These are phyloP conservation scores for Durusdinium trenchii DNA, from an alignment of 73 alveolate species.

Conservation along the genomic window DNA sequence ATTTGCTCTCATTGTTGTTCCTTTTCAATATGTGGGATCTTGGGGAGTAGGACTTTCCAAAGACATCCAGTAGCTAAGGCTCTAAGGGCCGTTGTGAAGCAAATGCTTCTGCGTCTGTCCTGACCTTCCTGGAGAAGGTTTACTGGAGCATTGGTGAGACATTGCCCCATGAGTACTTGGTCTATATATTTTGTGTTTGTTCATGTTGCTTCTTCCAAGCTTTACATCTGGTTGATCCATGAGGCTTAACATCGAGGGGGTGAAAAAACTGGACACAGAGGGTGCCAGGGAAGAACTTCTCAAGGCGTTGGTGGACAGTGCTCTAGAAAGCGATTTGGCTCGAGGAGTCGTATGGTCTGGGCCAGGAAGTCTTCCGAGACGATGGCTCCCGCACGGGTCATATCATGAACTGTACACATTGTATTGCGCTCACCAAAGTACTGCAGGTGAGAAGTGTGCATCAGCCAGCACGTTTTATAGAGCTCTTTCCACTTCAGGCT, in stretches of 20 bases:
- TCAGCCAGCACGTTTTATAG: slow-evolving; percentile 5
- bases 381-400: slow-evolving; percentile 46
- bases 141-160: slow-evolving; percentile 37
- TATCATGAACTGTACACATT: neutral
- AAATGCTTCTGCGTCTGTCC: neutral
- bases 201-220: neutral
- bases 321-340: neutral
- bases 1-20: neutral
- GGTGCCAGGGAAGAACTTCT: neutral
- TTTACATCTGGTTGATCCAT: neutral
- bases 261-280: neutral
- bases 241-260: neutral
- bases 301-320: neutral
- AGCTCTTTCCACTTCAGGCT: neutral
- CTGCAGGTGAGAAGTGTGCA: neutral
- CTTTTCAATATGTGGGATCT: neutral
- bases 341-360: neutral
- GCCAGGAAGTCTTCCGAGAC: neutral
- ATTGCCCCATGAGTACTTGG: neutral
- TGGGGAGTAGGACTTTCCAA: neutral
- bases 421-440: slow-evolving; percentile 26
- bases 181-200: neutral
- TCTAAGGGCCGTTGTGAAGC: neutral
- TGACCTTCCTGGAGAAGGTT: neutral
- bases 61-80: neutral